phyloP scores from a whole-genome alignment of 495 filamentous ascomycete genomes.

The Lepidopterella palustris region DNA sequence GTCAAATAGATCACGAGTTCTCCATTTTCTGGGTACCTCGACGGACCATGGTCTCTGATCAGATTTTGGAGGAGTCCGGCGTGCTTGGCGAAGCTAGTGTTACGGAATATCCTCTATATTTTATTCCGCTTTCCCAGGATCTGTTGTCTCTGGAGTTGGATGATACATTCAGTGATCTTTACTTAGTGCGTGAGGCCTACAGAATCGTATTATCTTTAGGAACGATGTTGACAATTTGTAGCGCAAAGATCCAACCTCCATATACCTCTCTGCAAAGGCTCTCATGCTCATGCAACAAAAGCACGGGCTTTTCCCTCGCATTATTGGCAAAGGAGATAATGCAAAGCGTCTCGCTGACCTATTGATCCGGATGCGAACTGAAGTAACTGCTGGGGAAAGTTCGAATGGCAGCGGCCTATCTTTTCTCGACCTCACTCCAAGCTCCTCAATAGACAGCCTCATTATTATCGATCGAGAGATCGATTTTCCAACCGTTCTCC shows the following conservation, averaged over 20 bases:
- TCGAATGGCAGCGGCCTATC: constrained; percentile 47
- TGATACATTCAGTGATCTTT: constrained; percentile 77
- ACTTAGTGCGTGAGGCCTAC: constrained; percentile 51
- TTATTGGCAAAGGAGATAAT: constrained; percentile 94
- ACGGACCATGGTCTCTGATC: constrained; percentile 83
- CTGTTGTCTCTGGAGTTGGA: constrained; percentile 86
- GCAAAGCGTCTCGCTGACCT: constrained; percentile 83
- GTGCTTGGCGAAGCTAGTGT: constrained; percentile 90
- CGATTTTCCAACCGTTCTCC: constrained; percentile 81
- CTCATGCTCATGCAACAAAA: constrained; percentile 90
- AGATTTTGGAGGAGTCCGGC: constrained; percentile 86
- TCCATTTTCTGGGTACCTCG: constrained; percentile 89
- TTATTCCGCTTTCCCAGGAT: constrained; percentile 86
- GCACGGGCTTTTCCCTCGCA: constrained; percentile 89
- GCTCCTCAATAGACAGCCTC: constrained; percentile 75
- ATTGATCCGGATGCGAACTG: constrained; percentile 86
- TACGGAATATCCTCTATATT: constrained; percentile 76
- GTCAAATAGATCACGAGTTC: constrained; percentile 86
- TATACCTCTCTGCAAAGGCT: constrained; percentile 83
- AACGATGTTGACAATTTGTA: constrained; percentile 33
- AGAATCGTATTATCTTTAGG: neutral
- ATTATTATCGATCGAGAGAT: constrained; percentile 95
- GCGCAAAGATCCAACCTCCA: constrained; percentile 84
- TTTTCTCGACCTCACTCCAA: constrained; percentile 72
- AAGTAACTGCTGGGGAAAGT: constrained; percentile 75